Evolutionary conservation across 1,139 yeast genomes (phyloP).

Genomic region (Saccharomyces hybrid): DNA sequence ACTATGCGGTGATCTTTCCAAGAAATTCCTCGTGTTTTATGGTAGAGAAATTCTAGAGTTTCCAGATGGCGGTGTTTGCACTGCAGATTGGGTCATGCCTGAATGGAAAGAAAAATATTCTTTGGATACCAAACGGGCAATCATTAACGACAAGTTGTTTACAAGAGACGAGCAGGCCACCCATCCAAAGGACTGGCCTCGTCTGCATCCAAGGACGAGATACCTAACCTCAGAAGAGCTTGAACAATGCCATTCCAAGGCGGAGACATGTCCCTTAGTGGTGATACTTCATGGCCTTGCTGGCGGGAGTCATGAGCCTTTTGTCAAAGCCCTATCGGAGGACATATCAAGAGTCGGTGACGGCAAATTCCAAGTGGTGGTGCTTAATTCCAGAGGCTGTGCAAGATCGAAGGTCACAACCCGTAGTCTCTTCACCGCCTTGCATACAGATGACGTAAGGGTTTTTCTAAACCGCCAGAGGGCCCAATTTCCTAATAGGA

Average conservation of each 20-base stretch:
- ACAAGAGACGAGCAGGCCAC: slow-evolving; percentile 41
- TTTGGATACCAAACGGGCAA: slow-evolving; percentile 6
- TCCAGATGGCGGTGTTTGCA: slow-evolving; percentile 56
- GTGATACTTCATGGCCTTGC: slow-evolving; percentile 73
- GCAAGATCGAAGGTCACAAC: slow-evolving; percentile 68
- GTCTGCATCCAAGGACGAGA: slow-evolving; percentile 66
- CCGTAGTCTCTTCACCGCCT: slow-evolving; percentile 63
- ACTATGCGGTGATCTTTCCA: slow-evolving; percentile 45
- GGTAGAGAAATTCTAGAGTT: slow-evolving; percentile 62
- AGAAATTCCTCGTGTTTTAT: slow-evolving; percentile 49
- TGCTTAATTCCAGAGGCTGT: slow-evolving; percentile 78
- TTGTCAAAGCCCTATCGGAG: slow-evolving; percentile 53
- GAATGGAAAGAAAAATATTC: slow-evolving; percentile 34
- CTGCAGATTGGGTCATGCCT: slow-evolving; percentile 63
- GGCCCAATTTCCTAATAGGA: slow-evolving; percentile 52
- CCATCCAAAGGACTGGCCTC: slow-evolving; percentile 59
- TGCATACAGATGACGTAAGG: slow-evolving; percentile 63
- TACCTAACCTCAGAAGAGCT: slow-evolving; percentile 49
- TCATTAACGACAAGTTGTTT: slow-evolving; percentile 39
- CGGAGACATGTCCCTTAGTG: slow-evolving; percentile 51
- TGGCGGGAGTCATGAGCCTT: slow-evolving; percentile 83
- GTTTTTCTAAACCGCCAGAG: slow-evolving; percentile 46
- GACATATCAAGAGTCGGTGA: slow-evolving; percentile 19
- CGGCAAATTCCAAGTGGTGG: slow-evolving; percentile 51
- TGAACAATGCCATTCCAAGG: slow-evolving; percentile 20